Percentiles rank a stretch among this genome's conserved stretches.
These are phyloP conservation scores for Lasiosphaeria hispida DNA, from an alignment of 495 filamentous ascomycete genomes.

Conservation along the genomic window DNA sequence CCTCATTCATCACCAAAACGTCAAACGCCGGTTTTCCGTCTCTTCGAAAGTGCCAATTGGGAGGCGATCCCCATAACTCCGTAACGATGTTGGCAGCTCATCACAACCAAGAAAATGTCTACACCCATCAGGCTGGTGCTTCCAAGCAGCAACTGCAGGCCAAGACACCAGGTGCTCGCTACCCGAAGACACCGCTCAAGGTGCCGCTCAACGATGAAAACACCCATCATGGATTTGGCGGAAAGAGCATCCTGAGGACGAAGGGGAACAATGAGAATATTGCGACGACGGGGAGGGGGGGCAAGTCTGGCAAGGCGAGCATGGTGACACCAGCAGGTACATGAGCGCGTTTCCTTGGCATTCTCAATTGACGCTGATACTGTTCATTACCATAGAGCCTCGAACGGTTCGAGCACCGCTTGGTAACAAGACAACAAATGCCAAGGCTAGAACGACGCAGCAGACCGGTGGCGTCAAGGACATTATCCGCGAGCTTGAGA, in stretches of 20 bases:
- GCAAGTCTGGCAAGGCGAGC: constrained; percentile 47
- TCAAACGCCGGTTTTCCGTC: constrained; percentile 2
- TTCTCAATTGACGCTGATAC: constrained; percentile 12
- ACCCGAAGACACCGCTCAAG: constrained; percentile 81
- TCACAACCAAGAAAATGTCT: constrained; percentile 83
- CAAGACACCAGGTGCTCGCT: constrained; percentile 76
- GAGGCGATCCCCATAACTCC: constrained; percentile 15
- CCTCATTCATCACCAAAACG: background rate
- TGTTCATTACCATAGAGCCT: constrained; percentile 45
- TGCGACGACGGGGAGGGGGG: constrained; percentile 56
- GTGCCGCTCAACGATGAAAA: constrained; percentile 88
- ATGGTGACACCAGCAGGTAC: constrained; percentile 68
- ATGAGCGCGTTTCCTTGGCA: background rate
- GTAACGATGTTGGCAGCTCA: constrained; percentile 69
- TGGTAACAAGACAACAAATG: constrained; percentile 94
- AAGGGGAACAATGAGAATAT: constrained; percentile 61
- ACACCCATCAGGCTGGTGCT: constrained; percentile 72
- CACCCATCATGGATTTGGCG: constrained; percentile 53
- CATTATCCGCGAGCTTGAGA: constrained; percentile 41
- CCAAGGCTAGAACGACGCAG: constrained; percentile 70
- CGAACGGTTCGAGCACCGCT: constrained; percentile 70
- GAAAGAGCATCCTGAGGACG: constrained; percentile 59
- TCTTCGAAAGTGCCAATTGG: constrained; percentile 9
- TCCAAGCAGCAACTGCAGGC: constrained; percentile 71
- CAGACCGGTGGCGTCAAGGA: constrained; percentile 47